Base-by-base conservation (phyloP, 805 yeast species). In the Ogataea pilisensis region DNA sequence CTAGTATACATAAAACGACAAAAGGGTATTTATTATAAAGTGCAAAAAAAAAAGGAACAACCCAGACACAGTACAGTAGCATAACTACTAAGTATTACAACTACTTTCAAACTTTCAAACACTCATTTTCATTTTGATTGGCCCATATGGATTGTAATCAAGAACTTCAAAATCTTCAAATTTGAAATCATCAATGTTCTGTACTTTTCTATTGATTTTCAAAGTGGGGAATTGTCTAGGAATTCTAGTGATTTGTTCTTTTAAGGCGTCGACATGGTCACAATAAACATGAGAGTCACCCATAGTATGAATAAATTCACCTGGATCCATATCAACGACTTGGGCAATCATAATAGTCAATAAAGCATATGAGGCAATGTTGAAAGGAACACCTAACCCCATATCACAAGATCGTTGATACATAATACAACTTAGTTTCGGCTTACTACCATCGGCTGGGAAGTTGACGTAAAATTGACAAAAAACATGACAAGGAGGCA, bases 321-420 rank as follows among this genome's bases (percentile, higher is more conserved):
- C 98, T 45, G 96, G 84, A 51, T 89, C 95, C 86, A 90, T 82
- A 50, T 78, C 95, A 33, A 89, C 89, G n/a, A 93, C 84, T 46
- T 86, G 87, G 2, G 99, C 99, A 48, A 93, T 84, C 97, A 93
- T 91, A 53, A 77, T 82, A 2, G 97, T 90, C 46, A 93, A 71
- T 40, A 93, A 69, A 0, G 99, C 95, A 60, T 93, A 93, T 0
- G 97, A 88, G 0, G 99, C 99, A 56, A 93, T 93, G 60, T 93
- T 93, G 65, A 93, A 93, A 1, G 99, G 99, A 18, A 93, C 98
- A 12, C 99, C 99, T n/a, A 93, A 75, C 0, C 99, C 99, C 96
- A 93, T 90, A 59, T 93, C 99, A 64, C 98, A 91, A n/a, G 96
- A 85, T 55, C 99, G 78, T 67, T 93, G 99, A 64, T 93, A 93